Base-by-base conservation (phyloP, 2,329 filamentous ascomycete species). In the Paraphaeosphaeria sporulosa region DNA sequence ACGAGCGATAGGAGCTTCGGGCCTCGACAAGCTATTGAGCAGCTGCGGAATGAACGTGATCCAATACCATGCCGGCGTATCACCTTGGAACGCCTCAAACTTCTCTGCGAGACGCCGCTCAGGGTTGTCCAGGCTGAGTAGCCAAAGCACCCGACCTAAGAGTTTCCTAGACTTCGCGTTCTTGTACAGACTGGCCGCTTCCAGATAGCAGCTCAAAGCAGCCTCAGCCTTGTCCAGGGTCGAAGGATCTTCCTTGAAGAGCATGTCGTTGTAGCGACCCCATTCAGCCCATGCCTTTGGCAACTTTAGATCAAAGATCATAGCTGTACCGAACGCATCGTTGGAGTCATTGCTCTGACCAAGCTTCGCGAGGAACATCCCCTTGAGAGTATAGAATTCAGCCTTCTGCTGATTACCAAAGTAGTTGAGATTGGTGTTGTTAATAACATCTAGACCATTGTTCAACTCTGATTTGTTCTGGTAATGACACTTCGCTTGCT, bases 201-300 rank as follows among this genome's bases (percentile, higher is more conserved):
- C 95, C 23, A 99, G 84, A 73, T 99, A 99, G 68, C 94, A 98
- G 60, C 93, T 97, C 21, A 99, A 87, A 0, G 96, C 95, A 75
- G 96, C 95, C 66, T 92, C 90, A 5, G 94, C 96, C 62, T 92
- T 88, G 63, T 90, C 90, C 57, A 96, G 84, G 72, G 97, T 92
- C 4, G 85, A 83, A 0, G 94, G 90, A 65, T 97, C 91, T 56
- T 93, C 90, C 80, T 97, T 98, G 84, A 98, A 99, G 58, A 95
- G 90, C 68, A 93, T 89, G 76, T 99, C 95, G 72, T 96, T 98
- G 84, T 97, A 99, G 73, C 96, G 93, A 53, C 95, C 95, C 95
- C 95, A 99, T 81, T 99, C 95, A 17, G 95, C 94, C 95, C 95
- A 99, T 3, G 95, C 95, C 80, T 99, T 99, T 4, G 95, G 92